phyloP scores from a whole-genome alignment of 495 filamentous ascomycete species.

The Hyphodiscus hymeniophilus region DNA sequence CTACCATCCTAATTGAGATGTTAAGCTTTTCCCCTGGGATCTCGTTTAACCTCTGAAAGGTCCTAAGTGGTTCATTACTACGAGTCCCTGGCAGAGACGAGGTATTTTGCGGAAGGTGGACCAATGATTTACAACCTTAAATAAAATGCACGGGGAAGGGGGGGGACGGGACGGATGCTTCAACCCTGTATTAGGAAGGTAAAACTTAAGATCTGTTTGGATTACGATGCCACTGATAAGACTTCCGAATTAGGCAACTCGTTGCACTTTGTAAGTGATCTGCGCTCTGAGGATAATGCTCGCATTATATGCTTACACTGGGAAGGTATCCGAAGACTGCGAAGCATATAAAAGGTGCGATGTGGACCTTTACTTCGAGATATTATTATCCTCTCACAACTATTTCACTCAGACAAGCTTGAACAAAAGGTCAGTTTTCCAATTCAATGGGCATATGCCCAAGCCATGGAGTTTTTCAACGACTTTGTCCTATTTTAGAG shows the following conservation, averaged over 20 bases:
- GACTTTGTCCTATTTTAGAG: not conserved
- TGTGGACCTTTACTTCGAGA: not conserved
- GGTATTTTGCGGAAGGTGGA: not conserved
- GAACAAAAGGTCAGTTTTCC: not conserved
- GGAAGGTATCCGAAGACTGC: not conserved
- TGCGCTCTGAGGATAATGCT: not conserved
- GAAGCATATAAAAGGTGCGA: not conserved
- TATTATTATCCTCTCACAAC: not conserved
- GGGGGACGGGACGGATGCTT: not conserved
- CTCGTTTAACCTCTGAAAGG: not conserved
- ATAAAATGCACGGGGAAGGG: not conserved
- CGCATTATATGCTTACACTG: not conserved
- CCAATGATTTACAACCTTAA: not conserved
- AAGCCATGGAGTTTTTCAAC: not conserved
- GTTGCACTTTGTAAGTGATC: not conserved
- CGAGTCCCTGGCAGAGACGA: not conserved
- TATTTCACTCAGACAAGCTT: not conserved
- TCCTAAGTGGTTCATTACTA: not conserved
- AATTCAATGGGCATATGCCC: not conserved
- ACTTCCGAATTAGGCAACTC: not conserved
- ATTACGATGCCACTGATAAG: not conserved
- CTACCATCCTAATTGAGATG: not conserved
- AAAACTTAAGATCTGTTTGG: not conserved
- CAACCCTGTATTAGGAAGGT: not conserved
- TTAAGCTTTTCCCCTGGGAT: not conserved